Evolutionary conservation across 139 green algal genomes (phyloP).

Genomic region (Chlorella sp.): DNA sequence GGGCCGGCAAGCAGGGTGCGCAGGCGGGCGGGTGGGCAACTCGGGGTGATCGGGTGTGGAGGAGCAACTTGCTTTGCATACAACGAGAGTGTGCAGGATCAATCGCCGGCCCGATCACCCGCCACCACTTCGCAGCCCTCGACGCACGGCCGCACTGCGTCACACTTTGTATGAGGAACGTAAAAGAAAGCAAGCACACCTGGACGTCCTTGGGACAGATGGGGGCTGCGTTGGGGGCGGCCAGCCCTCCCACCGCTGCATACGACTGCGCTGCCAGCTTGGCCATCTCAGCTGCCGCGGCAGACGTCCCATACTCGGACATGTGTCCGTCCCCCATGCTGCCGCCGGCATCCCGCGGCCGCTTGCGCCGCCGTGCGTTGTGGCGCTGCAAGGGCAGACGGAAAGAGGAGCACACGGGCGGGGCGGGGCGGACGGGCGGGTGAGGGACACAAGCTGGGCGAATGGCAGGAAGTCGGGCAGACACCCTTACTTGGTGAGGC

Average conservation of each 20-base stretch:
- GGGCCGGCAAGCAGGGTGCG: no score
- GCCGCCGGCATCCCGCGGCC: neutral
- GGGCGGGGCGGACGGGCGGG: neutral
- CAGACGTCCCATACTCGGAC: neutral
- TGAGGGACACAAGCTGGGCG: neutral
- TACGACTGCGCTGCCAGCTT: neutral
- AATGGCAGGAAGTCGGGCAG: neutral
- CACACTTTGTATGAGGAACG: no score
- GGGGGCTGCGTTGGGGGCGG: neutral
- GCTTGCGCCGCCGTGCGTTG: constrained; percentile 49
- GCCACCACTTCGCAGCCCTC: no score
- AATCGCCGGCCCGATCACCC: no score
- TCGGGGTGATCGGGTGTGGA: no score
- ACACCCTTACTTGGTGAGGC: neutral
- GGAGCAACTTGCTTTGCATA: no score
- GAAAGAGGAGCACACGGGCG: no score
- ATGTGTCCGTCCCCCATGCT: neutral
- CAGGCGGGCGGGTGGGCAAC: no score
- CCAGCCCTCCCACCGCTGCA: neutral
- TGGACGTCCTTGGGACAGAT: neutral
- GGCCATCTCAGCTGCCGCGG: constrained; percentile 10
- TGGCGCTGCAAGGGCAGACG: constrained; percentile 6
- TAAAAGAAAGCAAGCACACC: no score
- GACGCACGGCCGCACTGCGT: no score
- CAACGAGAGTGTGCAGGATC: no score